Evolutionary conservation across 768 basidiomycete genomes (phyloP), one percentile per base, ranked within the genome.

Genomic region (Trametes villosa): DNA sequence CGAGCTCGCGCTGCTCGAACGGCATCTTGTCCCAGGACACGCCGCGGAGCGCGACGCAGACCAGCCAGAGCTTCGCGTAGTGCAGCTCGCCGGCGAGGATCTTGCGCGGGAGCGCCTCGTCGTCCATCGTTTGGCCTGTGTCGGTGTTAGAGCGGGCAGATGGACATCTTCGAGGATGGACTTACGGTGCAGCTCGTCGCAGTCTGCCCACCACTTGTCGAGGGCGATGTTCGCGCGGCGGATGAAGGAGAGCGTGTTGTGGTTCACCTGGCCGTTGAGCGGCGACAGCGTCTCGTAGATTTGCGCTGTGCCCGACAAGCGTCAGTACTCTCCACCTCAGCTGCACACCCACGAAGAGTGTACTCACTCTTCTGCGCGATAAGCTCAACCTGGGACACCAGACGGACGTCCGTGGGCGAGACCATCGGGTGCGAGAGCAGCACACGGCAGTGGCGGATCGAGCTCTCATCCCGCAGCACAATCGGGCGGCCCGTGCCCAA

Each of bases 11-110:
- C 70, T 96, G 95, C 73, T 97, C 95, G 61, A 91, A 93, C 4
- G 93, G 87, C 89, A 97, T 93, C 75, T 94, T 95, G 70, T 97
- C 94, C 95, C 94, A 98, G 5, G 91, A 86, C 26, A 90, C 91
- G 18, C 95, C 95, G 60, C 95, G 85, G 46, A 98, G 78, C 13
- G 94, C 94, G 24, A 96, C 89, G 70, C 95, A 97, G 22, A 95
- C 89, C 31, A 96, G 84, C 95, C 95, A 97, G 5, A 98, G 80
- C 72, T 96, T 96, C 29, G 95, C 92, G 70, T 96, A 95, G 70
- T 95, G 88, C 51, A 96, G 78, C 71, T 97, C 95, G 6, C 89
- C 91, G 2, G 87, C 87, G 22, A 97, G 85, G 48, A 98, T 86
- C 76, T 93, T 95, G 49, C 94, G 85, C 33, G 94, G 81, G 13